phyloP scores from a whole-genome alignment of 169 alveolate species.

The Cryptosporidium viatorum region DNA sequence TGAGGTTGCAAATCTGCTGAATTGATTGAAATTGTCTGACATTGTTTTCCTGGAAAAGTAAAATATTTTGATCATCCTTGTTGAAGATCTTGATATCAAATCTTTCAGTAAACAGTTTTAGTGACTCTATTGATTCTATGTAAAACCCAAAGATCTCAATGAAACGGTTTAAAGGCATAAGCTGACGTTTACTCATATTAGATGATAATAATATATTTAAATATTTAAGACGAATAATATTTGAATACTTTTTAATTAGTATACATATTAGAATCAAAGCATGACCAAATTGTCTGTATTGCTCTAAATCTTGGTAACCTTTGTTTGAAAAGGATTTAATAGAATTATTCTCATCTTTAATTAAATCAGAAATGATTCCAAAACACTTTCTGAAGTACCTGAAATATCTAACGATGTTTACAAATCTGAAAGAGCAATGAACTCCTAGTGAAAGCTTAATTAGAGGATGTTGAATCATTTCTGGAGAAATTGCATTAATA shows the following conservation, averaged over 20 bases:
- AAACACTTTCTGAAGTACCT: slow-evolving; percentile 52
- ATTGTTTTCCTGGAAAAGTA: not conserved
- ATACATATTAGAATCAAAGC: slow-evolving; percentile 30
- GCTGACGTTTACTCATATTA: slow-evolving; percentile 23
- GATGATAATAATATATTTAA: slow-evolving; percentile 43
- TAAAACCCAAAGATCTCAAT: slow-evolving; percentile 66
- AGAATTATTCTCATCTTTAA: not conserved
- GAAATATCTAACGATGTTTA: slow-evolving; percentile 49
- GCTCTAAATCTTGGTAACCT: not conserved
- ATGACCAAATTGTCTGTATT: slow-evolving; percentile 21
- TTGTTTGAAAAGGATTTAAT: not conserved
- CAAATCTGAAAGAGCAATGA: slow-evolving; percentile 54
- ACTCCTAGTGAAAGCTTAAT: slow-evolving; percentile 75
- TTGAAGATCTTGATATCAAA: slow-evolving; percentile 42
- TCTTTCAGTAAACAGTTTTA: slow-evolving; percentile 39
- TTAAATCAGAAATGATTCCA: not conserved
- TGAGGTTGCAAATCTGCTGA: not conserved
- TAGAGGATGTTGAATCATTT: slow-evolving; percentile 32
- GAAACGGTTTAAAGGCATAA: slow-evolving; percentile 29
- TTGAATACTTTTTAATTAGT: slow-evolving; percentile 58
- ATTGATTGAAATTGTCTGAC: not conserved
- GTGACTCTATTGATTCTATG: slow-evolving; percentile 30
- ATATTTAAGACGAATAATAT: slow-evolving; percentile 50
- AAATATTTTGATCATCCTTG: slow-evolving; percentile 1
- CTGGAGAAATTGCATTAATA: slow-evolving; percentile 78